These are phyloP conservation scores for Euclidium syriacum DNA, from an alignment of 345 rosid genomes.

Conservation along the genomic window DNA sequence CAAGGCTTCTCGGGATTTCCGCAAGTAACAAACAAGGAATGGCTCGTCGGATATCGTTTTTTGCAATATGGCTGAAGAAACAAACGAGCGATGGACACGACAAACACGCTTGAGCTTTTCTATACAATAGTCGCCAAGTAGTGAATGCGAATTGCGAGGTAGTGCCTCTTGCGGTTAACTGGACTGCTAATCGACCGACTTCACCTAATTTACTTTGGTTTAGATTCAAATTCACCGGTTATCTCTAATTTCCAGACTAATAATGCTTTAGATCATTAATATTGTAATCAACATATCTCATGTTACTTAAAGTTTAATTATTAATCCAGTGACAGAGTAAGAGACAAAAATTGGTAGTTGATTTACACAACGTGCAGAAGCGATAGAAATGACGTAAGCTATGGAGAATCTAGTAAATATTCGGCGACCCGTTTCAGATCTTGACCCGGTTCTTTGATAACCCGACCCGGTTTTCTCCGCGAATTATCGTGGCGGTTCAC, in stretches of 20 bases:
- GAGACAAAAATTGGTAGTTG: too few species aligned
- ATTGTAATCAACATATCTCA: background rate
- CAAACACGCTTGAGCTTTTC: background rate
- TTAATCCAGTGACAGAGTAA: too few species aligned
- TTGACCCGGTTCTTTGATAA: background rate
- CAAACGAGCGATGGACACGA: constrained; percentile 15
- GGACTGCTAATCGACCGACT: constrained; percentile 5
- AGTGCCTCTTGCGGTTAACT: background rate
- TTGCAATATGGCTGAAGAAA: background rate
- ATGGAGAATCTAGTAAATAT: background rate
- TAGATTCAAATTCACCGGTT: background rate
- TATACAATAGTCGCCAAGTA: background rate
- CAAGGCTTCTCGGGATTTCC: background rate
- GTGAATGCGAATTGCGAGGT: background rate
- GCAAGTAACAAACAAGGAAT: background rate
- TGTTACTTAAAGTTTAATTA: background rate
- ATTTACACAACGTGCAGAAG: background rate
- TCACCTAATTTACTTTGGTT: background rate
- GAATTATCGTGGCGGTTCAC: background rate
- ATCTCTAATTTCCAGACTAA: background rate
- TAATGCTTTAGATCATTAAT: background rate
- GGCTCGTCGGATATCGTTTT: constrained; percentile 18
- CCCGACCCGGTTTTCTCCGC: constrained; percentile 2
- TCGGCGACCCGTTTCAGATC: constrained; percentile 2
- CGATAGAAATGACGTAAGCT: background rate